Conservation (phyloP, 495 filamentous ascomycete genomes). For the Apodospora peruviana region DNA sequence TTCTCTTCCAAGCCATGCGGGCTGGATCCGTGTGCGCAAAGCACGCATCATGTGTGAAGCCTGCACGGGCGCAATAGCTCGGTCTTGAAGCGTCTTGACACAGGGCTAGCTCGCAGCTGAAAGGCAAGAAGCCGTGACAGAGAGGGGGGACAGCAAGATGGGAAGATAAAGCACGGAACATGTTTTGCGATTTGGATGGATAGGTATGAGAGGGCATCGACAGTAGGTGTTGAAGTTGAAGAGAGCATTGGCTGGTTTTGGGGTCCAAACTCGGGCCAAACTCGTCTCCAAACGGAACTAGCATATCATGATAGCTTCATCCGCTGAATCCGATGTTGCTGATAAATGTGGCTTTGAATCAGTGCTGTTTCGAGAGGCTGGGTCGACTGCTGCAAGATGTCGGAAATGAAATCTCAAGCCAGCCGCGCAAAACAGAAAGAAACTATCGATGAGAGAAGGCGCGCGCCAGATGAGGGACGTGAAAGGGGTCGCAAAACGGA, state of each 20-base stretch:
- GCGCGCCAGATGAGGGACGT: neutral
- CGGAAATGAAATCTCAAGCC: neutral
- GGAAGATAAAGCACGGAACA: too few species aligned
- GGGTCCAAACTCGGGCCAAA: too few species aligned
- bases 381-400: neutral
- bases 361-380: too few species aligned
- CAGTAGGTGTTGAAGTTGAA: neutral
- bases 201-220: neutral
- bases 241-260: too few species aligned
- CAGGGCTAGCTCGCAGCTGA: too few species aligned
- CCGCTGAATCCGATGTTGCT: neutral
- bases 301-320: neutral
- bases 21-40: neutral
- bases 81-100: too few species aligned
- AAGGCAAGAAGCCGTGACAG: neutral
- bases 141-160: too few species aligned
- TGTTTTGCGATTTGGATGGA: too few species aligned
- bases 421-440: neutral
- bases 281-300: too few species aligned
- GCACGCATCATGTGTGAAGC: neutral
- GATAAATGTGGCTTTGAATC: too few species aligned
- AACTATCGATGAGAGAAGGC: neutral
- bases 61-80: neutral
- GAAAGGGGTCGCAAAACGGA: neutral
- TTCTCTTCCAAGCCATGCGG: too few species aligned